Evolutionary conservation across 2,329 filamentous ascomycete genomes (phyloP).

Genomic region (Helotiales sp.): DNA sequence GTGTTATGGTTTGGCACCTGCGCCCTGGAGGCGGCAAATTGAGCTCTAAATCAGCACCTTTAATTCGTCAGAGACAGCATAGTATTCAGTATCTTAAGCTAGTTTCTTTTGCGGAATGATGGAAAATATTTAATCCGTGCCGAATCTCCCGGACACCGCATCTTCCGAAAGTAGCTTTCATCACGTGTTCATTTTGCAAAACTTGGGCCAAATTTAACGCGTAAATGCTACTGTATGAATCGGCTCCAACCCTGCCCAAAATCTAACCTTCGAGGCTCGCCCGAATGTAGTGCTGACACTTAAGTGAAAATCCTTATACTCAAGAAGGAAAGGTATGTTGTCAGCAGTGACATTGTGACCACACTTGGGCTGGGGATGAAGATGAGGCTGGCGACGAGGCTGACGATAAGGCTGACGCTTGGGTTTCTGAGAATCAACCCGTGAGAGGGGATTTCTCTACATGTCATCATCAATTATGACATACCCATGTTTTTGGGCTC

Average conservation of each 20-base stretch:
- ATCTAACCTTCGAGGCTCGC: neutral
- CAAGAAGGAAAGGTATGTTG: neutral
- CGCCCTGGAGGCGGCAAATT: neutral
- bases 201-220: neutral
- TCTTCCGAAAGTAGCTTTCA: neutral
- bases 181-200: neutral
- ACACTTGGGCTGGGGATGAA: neutral
- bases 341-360: constrained; percentile 2
- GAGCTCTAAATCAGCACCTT: neutral
- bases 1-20: neutral
- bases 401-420: neutral
- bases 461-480: constrained; percentile 1
- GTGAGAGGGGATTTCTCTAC: neutral
- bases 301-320: neutral
- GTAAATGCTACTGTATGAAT: neutral
- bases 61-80: neutral
- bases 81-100: neutral
- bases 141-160: neutral
- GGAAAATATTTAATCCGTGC: neutral
- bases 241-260: neutral
- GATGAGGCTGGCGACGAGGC: neutral
- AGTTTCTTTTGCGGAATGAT: neutral
- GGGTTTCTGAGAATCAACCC: neutral
- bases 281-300: neutral
- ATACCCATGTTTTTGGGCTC: neutral